Percentiles rank a stretch among this genome's conserved stretches.
phyloP scores from a whole-genome alignment of 2,329 filamentous ascomycete species.

The Venturia oleaginea region DNA sequence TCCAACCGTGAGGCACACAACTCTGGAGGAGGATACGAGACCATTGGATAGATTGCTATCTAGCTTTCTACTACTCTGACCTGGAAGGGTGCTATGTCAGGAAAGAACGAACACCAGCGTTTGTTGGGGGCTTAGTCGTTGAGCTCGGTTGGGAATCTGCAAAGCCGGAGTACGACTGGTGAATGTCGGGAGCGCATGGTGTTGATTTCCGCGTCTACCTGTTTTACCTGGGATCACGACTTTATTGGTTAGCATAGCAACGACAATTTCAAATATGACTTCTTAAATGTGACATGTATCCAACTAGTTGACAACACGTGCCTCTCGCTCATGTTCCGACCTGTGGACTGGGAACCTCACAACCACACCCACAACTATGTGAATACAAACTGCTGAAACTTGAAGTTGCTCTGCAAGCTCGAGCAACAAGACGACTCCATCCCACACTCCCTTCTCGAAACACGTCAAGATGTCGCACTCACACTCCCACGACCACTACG shows the following conservation, averaged over 20 bases:
- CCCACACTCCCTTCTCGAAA: background rate
- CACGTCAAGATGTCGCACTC: background rate
- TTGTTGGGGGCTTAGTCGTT: no score
- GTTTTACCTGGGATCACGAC: background rate
- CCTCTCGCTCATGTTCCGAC: background rate
- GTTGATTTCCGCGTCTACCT: background rate
- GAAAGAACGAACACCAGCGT: background rate
- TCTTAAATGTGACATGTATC: no score
- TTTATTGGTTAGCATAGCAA: background rate
- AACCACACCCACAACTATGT: background rate
- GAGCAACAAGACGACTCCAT: background rate
- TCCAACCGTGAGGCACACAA: conserved; percentile 51
- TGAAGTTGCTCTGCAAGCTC: background rate
- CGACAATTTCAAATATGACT: no score
- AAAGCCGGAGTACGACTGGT: background rate
- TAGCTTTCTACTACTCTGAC: background rate
- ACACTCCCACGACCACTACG: conserved; percentile 12
- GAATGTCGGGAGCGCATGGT: background rate
- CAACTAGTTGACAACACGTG: background rate
- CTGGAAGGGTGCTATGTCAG: background rate
- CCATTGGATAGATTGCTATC: conserved; percentile 25
- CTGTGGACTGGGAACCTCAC: background rate
- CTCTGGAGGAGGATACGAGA: conserved; percentile 46
- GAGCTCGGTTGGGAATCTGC: no score
- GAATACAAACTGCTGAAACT: background rate